Evolutionary conservation across 75 land plant species (phyloP).

Genomic region (Cryptomeria japonica): DNA sequence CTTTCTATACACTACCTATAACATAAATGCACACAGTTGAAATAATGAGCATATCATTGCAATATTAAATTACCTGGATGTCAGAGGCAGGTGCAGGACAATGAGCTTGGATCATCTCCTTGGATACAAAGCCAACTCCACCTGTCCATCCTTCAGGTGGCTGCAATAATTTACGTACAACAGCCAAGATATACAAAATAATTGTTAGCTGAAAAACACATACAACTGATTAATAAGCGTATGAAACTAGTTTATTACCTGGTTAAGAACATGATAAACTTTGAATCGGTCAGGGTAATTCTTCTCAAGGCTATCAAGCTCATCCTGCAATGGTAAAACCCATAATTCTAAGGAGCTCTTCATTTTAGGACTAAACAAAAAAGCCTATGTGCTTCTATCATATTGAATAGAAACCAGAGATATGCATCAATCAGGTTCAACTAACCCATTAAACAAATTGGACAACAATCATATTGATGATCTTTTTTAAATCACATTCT

Average conservation of each 20-base stretch:
- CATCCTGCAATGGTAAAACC: slow-evolving; percentile 58
- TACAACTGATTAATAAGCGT: not conserved
- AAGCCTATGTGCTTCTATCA: not conserved
- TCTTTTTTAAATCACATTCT: not conserved
- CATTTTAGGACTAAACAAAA: not conserved
- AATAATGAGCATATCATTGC: not conserved
- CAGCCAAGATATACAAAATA: not conserved
- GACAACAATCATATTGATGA: not conserved
- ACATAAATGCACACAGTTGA: not conserved
- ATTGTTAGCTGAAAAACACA: not conserved
- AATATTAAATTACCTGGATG: slow-evolving; percentile 56
- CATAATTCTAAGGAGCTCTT: not conserved
- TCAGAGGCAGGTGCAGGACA: slow-evolving; percentile 85
- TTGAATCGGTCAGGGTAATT: slow-evolving; percentile 64
- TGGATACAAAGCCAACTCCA: slow-evolving; percentile 88
- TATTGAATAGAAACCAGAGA: not conserved
- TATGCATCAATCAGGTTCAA: not conserved
- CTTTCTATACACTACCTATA: not conserved
- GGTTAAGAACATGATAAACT: slow-evolving; percentile 82
- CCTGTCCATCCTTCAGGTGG: slow-evolving; percentile 92
- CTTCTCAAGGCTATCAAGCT: slow-evolving; percentile 65
- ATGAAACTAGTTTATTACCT: slow-evolving; percentile 30
- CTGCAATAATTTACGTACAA: slow-evolving; percentile 30
- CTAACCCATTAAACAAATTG: not conserved
- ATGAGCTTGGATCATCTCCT: slow-evolving; percentile 82